Percentiles rank a stretch among this genome's conserved stretches.
These are phyloP conservation scores for Hsuehochloa calcarea DNA, from an alignment of 176 grass and related monocot species.

Conservation along the genomic window DNA sequence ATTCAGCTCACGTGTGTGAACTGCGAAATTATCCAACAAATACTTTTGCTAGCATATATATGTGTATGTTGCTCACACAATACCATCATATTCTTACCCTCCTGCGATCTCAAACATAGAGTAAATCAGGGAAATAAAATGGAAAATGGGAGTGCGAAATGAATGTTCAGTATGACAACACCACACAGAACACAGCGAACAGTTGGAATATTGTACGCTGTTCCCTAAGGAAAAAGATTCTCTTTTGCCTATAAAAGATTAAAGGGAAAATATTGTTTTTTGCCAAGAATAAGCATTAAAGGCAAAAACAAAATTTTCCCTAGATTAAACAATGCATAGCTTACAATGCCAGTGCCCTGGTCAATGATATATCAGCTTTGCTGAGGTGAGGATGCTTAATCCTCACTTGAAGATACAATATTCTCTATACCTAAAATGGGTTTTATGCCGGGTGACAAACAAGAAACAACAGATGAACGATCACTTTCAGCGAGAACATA, in stretches of 20 bases:
- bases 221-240: neutral
- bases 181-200: conserved; percentile 5
- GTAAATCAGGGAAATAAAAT: neutral
- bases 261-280: conserved; percentile 6
- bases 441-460: conserved; percentile 34
- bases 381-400: conserved; percentile 25
- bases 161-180: neutral
- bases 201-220: neutral
- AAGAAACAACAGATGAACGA: conserved; percentile 14
- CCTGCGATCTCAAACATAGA: neutral
- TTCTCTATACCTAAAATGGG: conserved; percentile 26
- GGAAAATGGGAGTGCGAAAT: neutral
- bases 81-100: neutral
- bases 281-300: conserved; percentile 6
- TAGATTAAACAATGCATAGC: neutral
- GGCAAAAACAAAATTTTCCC: conserved; percentile 30
- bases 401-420: conserved; percentile 39
- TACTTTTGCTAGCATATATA: neutral
- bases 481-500: conserved; percentile 34
- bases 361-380: conserved; percentile 3
- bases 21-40: neutral
- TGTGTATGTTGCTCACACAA: neutral
- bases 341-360: conserved; percentile 24
- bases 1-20: neutral
- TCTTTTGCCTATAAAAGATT: conserved; percentile 17